Evolutionary conservation across 1,284 basidiomycete genomes (phyloP), one percentile per base, ranked within the genome.

Genomic region (Pseudozyma sp.): DNA sequence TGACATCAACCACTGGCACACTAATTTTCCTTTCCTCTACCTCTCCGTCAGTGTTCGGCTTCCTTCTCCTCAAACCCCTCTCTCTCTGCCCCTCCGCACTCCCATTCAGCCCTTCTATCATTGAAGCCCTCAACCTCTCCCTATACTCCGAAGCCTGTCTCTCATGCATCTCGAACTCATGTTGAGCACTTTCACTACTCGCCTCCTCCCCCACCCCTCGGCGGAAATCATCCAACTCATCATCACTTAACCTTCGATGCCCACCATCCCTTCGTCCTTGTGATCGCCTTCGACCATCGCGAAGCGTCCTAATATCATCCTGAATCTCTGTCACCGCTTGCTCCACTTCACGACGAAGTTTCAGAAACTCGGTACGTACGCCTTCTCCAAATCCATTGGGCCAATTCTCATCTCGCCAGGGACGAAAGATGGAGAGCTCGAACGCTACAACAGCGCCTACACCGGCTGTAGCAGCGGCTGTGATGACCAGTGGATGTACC

Each of bases 401-500:
- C 67, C 76, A 78, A 38, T 78, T 72, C 35, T 76, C 66, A n/a
- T 78, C 70, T 1, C 78, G 57, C 78, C 77, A 79, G 8, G 79
- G 79, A 25, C 59, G 54, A 59, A 81, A 78, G 51, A 81, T 68
- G 18, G 60, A 61, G 1, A 79, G n/a, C 47, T 81, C 78, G 47
- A 81, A 75, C 7, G 79, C 78, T 19, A 76, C 72, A 12, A 65
- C 76, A 7, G 75, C 73, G 9, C 75, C 78, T 1, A 78, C 57
- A 12, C 72, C 75, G 4, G 72, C 77, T 14, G 66, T 66, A 2
- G 76, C 79, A 14, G 78, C 76, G 5, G 71, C 68, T 6, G 76
- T 72, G 47, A 81, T 70, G 18, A 79, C 48, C 11, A 78, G 56
- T 16, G 78, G 64, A 45, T 81, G 78, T 18, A 76, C 74, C 79